These are phyloP conservation scores for Lagenidium sp. DNA, from an alignment of 352 stramenopile species.

Conservation along the genomic window DNA sequence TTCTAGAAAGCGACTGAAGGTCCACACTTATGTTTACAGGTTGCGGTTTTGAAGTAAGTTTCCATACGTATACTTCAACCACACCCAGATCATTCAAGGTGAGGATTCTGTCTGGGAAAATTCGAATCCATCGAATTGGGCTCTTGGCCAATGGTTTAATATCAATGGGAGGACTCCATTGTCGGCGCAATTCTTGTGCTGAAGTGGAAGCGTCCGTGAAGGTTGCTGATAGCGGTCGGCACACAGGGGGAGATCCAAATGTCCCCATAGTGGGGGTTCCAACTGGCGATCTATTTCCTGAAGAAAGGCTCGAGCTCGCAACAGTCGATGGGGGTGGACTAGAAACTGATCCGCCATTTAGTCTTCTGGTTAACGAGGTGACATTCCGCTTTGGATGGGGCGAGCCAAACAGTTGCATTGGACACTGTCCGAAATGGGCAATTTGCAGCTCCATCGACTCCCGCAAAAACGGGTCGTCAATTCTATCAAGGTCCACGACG, in stretches of 20 bases:
- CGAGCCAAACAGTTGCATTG: slow-evolving; percentile 90
- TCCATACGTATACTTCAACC: slow-evolving; percentile 84
- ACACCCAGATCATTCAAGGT: slow-evolving; percentile 79
- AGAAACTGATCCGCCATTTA: no score
- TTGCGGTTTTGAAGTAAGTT: slow-evolving; percentile 57
- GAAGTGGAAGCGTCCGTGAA: no score
- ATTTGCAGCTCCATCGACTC: slow-evolving; percentile 98
- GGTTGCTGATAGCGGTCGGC: no score
- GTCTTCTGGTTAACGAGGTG: no score
- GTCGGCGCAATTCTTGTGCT: slow-evolving; percentile 43
- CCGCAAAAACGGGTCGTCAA: slow-evolving; percentile 91
- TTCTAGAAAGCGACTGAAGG: no score
- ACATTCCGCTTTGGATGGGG: slow-evolving; percentile 68
- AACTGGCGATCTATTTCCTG: neutral
- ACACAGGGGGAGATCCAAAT: neutral
- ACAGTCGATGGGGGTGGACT: no score
- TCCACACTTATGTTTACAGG: no score
- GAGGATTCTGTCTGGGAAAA: slow-evolving; percentile 66
- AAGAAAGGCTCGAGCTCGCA: no score
- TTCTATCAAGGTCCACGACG: slow-evolving; percentile 95
- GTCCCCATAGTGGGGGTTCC: neutral
- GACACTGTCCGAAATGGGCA: slow-evolving; percentile 98
- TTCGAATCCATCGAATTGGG: slow-evolving; percentile 52
- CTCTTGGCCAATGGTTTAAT: slow-evolving; percentile 54
- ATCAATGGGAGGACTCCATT: slow-evolving; percentile 50